Evolutionary conservation across 2,329 filamentous ascomycete genomes (phyloP), one percentile per base, ranked within the genome.

Genomic region (Onygena corvina): DNA sequence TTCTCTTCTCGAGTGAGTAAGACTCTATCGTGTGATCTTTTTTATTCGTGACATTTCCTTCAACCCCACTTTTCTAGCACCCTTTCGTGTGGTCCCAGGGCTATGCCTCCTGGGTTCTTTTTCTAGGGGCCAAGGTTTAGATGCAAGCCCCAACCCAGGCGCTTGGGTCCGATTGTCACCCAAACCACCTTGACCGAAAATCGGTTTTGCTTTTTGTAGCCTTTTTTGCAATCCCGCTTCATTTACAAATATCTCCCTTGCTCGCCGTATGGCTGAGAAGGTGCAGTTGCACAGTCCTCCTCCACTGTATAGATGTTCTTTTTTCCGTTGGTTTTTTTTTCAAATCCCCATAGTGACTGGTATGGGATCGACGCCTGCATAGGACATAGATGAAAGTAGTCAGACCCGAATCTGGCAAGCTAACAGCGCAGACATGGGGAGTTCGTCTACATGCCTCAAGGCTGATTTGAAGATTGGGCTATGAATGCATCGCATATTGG

Each of bases 101-200:
- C 36, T 42, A 42, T 42, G 36, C 36, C 36, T 42, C 36, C 36
- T 25, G 21, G 21, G 36, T n/a, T 42, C 9, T 18, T 9, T 8
- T 9, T 7, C 3, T 16, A 25, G 36, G 36, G 36, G 36, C 20
- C 21, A 42, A 27, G 36, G 36, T 25, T 42, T 27, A 14, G 2
- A 25, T 42, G 36, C 36, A 42, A 25, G 36, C 36, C 36, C 36
- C 36, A 42, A 42, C 16, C 36, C 36, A 42, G 20, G 21, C 36
- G 27, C 21, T 42, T 23, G 36, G 36, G 36, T 42, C 21, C 11
- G 36, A 23, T 25, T 23, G 18, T 25, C 34, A 36, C 36, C 20
- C 36, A 42, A 42, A 38, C 35, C 16, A 40, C 16, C 20, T 40
- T 25, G n/a, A 42, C 4, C 4, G 36, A 42, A 42, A 42, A 42